Evolutionary conservation across 1,139 yeast genomes (phyloP), one percentile per base, ranked within the genome.

Genomic region (Neolecta irregularis): DNA sequence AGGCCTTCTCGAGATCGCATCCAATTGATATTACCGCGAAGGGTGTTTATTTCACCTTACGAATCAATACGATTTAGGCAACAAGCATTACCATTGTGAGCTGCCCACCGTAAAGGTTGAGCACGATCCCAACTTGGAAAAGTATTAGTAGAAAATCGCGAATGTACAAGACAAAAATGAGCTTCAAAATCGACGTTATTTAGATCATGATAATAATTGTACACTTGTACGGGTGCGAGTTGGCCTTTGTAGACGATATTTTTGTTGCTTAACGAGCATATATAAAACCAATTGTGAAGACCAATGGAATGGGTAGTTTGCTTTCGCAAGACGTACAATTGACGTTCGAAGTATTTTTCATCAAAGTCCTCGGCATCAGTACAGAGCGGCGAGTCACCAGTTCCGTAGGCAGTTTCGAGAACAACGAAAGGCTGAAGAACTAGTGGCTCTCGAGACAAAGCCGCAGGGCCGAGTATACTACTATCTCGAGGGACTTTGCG

Each of bases 111-210:
- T 51, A 85, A 69, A 35, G 98, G 98, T 60, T 88, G 98, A 25
- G 98, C 98, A 60, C 98, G 74, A 60, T 88, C 98, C 98, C 98
- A 88, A 16, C 94, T 79, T 34, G 98, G 98, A 71, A 88, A 88
- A 34, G 98, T 88, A 60, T 88, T 88, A 35, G 98, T 88, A 38
- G 95, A 83, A 67, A 88, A 88, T 57, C 98, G 74, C 18, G 96
- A 85, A 61, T 88, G 98, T 35, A 85, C 96, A 38, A 88, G 68
- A 15, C 95, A 93, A 65, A 88, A 81, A 55, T 85, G 96, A 30
- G 93, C 92, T 60, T 83, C 91, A 57, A 74, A 88, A 53, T 83
- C 92, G 26, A 83, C 88, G 55, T 83, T 83, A 44, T 74, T 77
- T 56, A 88, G 68, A 59, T 88, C 98, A 54, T 80, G 85, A 62